Conservation (phyloP, 2,329 filamentous ascomycete species). For the Fusarium zealandicum region DNA sequence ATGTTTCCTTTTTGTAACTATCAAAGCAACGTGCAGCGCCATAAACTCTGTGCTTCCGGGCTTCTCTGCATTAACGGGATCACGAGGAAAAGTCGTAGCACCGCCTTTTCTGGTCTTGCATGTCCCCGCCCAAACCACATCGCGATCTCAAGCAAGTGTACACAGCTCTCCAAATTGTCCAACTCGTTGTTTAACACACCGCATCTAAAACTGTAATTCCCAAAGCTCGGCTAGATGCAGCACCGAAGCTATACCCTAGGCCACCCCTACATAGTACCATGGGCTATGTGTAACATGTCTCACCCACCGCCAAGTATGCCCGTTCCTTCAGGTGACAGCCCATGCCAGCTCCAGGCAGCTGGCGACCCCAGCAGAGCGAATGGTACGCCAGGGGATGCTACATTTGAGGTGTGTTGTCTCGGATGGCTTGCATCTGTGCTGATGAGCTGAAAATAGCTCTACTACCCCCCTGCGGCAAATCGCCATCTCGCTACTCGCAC, state of each 20-base stretch:
- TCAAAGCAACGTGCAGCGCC: not conserved
- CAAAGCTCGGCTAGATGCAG: conserved; percentile 19
- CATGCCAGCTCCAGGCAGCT: conserved; percentile 14
- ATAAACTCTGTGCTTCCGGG: conserved; percentile 4
- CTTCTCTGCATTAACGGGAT: conserved; percentile 25
- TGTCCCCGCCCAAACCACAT: conserved; percentile 7
- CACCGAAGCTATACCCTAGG: not conserved
- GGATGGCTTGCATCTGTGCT: conserved; percentile 23
- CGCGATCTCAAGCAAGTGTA: not conserved
- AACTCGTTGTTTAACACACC: not conserved
- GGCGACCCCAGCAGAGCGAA: conserved; percentile 18
- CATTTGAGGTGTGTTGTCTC: not conserved
- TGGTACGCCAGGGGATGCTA: conserved; percentile 14
- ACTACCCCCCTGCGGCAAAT: conserved; percentile 10
- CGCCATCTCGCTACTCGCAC: conserved; percentile 5
- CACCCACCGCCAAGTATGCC: not conserved
- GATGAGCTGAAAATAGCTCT: conserved; percentile 12
- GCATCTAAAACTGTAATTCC: not conserved
- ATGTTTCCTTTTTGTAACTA: conserved; percentile 11
- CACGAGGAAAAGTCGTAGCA: conserved; percentile 19
- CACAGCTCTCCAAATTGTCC: not conserved
- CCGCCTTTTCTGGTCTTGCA: not conserved
- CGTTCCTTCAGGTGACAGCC: not conserved
- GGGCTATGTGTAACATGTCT: conserved; percentile 19
- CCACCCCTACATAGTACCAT: conserved; percentile 3